phyloP scores from a whole-genome alignment of 495 filamentous ascomycete species.

The Penicillium taxi region DNA sequence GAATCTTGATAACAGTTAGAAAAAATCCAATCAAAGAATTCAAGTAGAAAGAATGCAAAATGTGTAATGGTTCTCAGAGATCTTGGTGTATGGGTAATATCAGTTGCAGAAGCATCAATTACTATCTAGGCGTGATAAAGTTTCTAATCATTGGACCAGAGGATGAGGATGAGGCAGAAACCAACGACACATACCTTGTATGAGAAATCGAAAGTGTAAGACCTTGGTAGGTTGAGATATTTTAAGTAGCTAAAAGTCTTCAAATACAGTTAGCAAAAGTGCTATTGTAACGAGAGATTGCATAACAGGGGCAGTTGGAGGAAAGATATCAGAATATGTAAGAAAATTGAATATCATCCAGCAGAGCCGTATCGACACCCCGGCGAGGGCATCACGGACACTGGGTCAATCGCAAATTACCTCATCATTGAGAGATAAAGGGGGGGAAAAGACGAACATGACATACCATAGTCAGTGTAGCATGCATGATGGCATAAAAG shows the following conservation, averaged over 20 bases:
- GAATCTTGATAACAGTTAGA: constrained; percentile 23
- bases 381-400: constrained; percentile 77
- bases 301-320: constrained; percentile 7
- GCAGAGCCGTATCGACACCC: constrained; percentile 63
- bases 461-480: constrained; percentile 22
- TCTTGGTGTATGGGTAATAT: constrained; percentile 69
- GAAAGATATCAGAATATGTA: constrained; percentile 82
- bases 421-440: constrained; percentile 57
- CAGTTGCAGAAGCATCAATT: constrained; percentile 64
- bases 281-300: constrained; percentile 9
- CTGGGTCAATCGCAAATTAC: constrained; percentile 98
- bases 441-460: constrained; percentile 1
- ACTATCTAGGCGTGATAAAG: constrained; percentile 74
- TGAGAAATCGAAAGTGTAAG: neutral
- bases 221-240: neutral
- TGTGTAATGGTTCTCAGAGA: constrained; percentile 58
- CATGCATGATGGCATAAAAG: neutral
- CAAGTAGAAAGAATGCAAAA: constrained; percentile 12
- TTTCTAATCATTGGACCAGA: constrained; percentile 63
- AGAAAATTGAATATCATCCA: constrained; percentile 89
- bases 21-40: constrained; percentile 12
- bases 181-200: constrained; percentile 12
- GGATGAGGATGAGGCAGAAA: constrained; percentile 1
- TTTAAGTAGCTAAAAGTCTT: constrained; percentile 12
- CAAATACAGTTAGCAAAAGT: constrained; percentile 22